Evolutionary conservation across 306 rosid genomes (phyloP).

Genomic region (Senna tora): DNA sequence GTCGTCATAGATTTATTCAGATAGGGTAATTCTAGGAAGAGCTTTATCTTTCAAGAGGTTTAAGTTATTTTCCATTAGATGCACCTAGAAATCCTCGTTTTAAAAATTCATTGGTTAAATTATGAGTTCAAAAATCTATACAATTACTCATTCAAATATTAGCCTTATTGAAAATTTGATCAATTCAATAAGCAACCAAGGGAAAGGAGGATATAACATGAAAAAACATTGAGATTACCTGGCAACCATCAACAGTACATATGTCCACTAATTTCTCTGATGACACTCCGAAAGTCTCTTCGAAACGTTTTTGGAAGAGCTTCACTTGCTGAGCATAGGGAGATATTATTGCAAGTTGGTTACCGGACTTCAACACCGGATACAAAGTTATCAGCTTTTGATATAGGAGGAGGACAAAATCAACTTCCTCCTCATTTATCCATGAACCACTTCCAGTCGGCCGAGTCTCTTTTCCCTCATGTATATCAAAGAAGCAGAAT

Average conservation of each 20-base stretch:
- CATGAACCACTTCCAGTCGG: conserved; percentile 78
- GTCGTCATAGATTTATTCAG: conserved; percentile 28
- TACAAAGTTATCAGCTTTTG: conserved; percentile 67
- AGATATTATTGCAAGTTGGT: conserved; percentile 80
- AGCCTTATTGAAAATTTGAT: conserved; percentile 8
- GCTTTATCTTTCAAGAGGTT: not conserved
- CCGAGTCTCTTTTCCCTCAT: conserved; percentile 71
- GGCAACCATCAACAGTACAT: conserved; percentile 94
- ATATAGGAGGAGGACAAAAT: conserved; percentile 79
- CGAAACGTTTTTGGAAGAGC: conserved; percentile 77
- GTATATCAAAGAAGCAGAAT: conserved; percentile 81
- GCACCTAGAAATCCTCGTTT: not conserved
- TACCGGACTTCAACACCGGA: conserved; percentile 75
- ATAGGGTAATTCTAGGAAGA: not conserved
- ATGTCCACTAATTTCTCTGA: conserved; percentile 82
- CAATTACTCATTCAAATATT: not conserved
- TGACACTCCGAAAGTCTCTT: conserved; percentile 68
- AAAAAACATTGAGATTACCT: conserved; percentile 58
- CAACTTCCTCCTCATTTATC: conserved; percentile 81
- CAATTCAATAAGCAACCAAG: not conserved
- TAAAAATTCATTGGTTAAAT: not conserved
- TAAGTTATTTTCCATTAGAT: not conserved
- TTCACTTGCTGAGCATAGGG: conserved; percentile 87
- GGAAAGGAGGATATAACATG: conserved; percentile 7
- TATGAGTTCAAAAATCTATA: not conserved